phyloP scores from a whole-genome alignment of 2,329 filamentous ascomycete genomes.

The Blumeria hordei region DNA sequence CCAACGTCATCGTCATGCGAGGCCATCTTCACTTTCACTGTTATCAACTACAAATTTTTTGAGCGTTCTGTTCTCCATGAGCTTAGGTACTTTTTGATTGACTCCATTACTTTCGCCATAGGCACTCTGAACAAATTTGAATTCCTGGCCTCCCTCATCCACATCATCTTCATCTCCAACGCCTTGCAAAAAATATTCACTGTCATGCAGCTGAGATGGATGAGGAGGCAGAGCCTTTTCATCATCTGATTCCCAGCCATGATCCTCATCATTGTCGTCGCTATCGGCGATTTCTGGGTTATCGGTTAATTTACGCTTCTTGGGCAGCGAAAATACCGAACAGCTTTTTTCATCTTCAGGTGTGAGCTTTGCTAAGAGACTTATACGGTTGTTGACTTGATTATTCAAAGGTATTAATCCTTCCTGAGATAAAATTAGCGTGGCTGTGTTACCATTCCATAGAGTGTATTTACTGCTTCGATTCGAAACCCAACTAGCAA shows the following conservation, averaged over 20 bases:
- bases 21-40: constrained; percentile 1
- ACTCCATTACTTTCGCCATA: background rate
- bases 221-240: constrained; percentile 33
- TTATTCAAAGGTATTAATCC: background rate
- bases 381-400: background rate
- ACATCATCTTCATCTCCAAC: constrained; percentile 1
- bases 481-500: constrained; percentile 11
- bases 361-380: background rate
- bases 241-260: constrained; percentile 46
- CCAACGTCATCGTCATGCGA: background rate
- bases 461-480: constrained; percentile 6
- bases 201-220: constrained; percentile 44
- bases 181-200: constrained; percentile 32
- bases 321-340: constrained; percentile 17
- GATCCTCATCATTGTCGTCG: constrained; percentile 39
- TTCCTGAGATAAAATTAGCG: background rate
- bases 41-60: background rate
- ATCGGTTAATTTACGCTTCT: constrained; percentile 39
- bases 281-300: constrained; percentile 33
- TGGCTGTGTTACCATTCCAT: background rate
- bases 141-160: background rate
- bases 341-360: background rate
- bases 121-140: background rate
- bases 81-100: too few species aligned
- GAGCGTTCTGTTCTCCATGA: background rate